Evolutionary conservation across 495 filamentous ascomycete species (phyloP).

Genomic region (Glutinoglossum americanum): DNA sequence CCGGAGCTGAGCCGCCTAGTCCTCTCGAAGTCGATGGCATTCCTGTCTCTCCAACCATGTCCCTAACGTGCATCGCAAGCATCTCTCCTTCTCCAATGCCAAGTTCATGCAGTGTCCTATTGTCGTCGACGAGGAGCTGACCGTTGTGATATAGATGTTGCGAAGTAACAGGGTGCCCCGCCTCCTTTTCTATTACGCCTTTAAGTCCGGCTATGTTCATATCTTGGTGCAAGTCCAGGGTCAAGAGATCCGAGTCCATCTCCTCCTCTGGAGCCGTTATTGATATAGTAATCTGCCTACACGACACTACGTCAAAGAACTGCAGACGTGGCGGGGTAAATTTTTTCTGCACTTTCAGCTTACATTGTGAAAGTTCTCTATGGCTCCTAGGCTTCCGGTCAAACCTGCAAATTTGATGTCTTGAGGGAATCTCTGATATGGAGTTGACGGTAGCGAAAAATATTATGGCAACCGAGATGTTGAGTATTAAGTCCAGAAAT

Average conservation of each 20-base stretch:
- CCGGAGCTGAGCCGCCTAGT: conserved; percentile 6
- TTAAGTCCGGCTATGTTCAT: conserved; percentile 79
- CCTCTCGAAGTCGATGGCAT: conserved; percentile 12
- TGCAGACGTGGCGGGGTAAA: neutral
- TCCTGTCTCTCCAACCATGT: conserved; percentile 23
- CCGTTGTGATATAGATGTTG: conserved; percentile 82
- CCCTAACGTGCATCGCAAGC: conserved; percentile 61
- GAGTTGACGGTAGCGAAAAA: neutral
- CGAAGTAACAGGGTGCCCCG: conserved; percentile 27
- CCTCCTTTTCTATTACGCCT: conserved; percentile 52
- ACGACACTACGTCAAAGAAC: neutral
- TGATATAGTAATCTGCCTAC: conserved; percentile 68
- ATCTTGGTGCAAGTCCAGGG: conserved; percentile 60
- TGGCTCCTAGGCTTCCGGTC: neutral
- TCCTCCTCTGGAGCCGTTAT: conserved; percentile 47
- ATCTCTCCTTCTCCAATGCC: conserved; percentile 78
- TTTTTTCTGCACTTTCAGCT: neutral
- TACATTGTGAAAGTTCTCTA: neutral
- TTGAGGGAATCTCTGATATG: neutral
- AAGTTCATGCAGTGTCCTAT: conserved; percentile 60
- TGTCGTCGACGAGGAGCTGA: conserved; percentile 50
- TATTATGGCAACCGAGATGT: neutral
- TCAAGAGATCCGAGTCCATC: conserved; percentile 55
- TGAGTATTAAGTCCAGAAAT: too few relatives aligned
- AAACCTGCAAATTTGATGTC: neutral